Conservation (phyloP, 2,329 filamentous ascomycete species). For the Ilyonectria destructans region DNA sequence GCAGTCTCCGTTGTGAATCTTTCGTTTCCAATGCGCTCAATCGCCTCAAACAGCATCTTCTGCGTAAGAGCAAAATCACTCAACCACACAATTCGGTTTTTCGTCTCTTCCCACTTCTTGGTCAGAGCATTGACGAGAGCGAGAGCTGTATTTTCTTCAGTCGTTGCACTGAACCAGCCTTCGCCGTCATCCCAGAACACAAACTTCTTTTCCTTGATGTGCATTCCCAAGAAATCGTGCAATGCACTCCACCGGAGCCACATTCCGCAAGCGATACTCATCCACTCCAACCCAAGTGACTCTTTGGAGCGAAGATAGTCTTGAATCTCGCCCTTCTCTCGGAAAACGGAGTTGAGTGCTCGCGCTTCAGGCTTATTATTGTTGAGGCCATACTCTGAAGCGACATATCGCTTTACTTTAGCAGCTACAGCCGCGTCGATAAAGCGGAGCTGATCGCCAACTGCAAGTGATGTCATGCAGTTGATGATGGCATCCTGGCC, state of each 20-base stretch:
- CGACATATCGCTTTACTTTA: conserved; percentile 68
- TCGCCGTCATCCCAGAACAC: conserved; percentile 54
- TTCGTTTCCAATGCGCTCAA: conserved; percentile 66
- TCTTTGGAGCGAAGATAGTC: conserved; percentile 42
- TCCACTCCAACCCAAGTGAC: conserved; percentile 36
- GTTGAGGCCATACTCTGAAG: conserved; percentile 63
- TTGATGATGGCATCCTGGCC: conserved; percentile 54
- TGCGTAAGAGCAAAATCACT: conserved; percentile 54
- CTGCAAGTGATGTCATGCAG: conserved; percentile 51
- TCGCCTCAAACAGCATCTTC: conserved; percentile 59
- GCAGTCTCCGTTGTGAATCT: conserved; percentile 52
- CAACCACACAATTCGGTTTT: conserved; percentile 52
- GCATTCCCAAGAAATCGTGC: conserved; percentile 20
- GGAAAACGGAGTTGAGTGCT: conserved; percentile 34
- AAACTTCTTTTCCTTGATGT: conserved; percentile 18
- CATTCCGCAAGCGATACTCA: conserved; percentile 22
- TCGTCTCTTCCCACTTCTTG: conserved; percentile 51
- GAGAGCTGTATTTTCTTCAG: conserved; percentile 54
- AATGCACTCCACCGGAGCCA: conserved; percentile 22
- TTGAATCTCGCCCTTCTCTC: conserved; percentile 38
- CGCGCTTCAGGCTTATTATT: conserved; percentile 38
- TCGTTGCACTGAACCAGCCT: conserved; percentile 53
- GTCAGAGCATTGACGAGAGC: conserved; percentile 49
- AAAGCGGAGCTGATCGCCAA: conserved; percentile 62
- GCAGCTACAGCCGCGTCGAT: conserved; percentile 68